These are phyloP conservation scores for Pseudonectria foliicola DNA, from an alignment of 2,329 filamentous ascomycete species.

Conservation along the genomic window DNA sequence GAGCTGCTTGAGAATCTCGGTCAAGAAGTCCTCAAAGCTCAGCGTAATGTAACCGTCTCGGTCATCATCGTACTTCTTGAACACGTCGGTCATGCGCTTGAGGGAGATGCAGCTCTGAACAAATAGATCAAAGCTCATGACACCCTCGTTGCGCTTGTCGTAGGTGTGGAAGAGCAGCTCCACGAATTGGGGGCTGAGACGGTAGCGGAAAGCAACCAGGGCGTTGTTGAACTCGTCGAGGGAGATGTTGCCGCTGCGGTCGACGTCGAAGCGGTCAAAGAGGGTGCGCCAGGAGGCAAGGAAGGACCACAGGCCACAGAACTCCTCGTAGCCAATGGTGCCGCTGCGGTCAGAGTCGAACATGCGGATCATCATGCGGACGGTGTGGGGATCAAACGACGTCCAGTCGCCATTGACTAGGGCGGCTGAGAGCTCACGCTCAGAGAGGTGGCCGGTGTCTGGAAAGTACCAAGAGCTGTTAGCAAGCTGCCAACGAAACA, in stretches of 20 bases:
- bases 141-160: constrained; percentile 65
- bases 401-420: constrained; percentile 96
- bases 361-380: constrained; percentile 99
- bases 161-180: constrained; percentile 81
- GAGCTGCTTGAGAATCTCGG: constrained; percentile 57
- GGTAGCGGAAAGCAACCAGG: constrained; percentile 87
- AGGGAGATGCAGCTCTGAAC: constrained; percentile 95
- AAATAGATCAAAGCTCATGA: constrained; percentile 90
- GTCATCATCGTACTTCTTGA: constrained; percentile 98
- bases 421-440: constrained; percentile 78
- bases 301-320: constrained; percentile 94
- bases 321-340: constrained; percentile 90
- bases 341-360: constrained; percentile 89
- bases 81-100: constrained; percentile 98
- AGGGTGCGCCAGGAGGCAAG: constrained; percentile 87
- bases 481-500: neutral
- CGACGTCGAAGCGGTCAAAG: constrained; percentile 91
- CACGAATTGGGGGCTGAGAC: constrained; percentile 77
- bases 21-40: constrained; percentile 75
- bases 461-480: constrained; percentile 3
- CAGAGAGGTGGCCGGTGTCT: constrained; percentile 75
- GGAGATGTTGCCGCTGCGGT: constrained; percentile 79
- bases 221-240: constrained; percentile 84
- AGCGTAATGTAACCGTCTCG: constrained; percentile 86
- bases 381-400: constrained; percentile 86